Conservation (phyloP, 306 rosid species). For the Trifolium repens region DNA sequence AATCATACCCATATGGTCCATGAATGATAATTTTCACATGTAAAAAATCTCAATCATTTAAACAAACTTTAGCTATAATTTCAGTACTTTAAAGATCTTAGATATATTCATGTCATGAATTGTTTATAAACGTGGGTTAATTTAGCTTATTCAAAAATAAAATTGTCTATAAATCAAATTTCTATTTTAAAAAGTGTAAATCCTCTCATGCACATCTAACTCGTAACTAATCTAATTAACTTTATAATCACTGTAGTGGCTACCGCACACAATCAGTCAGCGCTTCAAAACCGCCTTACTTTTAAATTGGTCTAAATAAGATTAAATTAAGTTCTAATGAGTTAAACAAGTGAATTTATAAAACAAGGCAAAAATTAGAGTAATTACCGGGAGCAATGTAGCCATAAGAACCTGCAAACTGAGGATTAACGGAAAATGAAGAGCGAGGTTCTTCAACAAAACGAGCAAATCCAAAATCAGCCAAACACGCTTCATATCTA, state of each 20-base stretch:
- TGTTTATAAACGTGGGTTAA: too few species aligned
- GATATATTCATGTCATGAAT: conserved; percentile 5
- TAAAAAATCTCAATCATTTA: conserved; percentile 2
- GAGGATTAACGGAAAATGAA: conserved; percentile 70
- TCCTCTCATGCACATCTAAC: neutral
- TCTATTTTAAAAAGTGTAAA: neutral
- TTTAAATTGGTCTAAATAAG: neutral
- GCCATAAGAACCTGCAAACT: conserved; percentile 93
- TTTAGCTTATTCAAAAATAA: too few species aligned
- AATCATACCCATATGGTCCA: conserved; percentile 29
- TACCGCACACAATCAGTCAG: neutral
- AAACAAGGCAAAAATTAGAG: neutral
- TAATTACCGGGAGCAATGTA: conserved; percentile 89
- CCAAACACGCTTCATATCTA: conserved; percentile 78
- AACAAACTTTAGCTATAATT: conserved; percentile 13
- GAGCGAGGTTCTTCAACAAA: conserved; percentile 68
- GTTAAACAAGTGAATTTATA: neutral
- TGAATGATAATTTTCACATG: neutral
- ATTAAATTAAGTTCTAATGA: neutral
- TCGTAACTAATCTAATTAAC: neutral
- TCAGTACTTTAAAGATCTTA: neutral
- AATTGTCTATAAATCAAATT: neutral
- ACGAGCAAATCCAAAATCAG: conserved; percentile 91
- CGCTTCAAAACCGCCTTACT: too few species aligned
- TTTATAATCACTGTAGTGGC: neutral